Base-by-base conservation (phyloP, 1,139 yeast species). In the Ogataea hybrid region DNA sequence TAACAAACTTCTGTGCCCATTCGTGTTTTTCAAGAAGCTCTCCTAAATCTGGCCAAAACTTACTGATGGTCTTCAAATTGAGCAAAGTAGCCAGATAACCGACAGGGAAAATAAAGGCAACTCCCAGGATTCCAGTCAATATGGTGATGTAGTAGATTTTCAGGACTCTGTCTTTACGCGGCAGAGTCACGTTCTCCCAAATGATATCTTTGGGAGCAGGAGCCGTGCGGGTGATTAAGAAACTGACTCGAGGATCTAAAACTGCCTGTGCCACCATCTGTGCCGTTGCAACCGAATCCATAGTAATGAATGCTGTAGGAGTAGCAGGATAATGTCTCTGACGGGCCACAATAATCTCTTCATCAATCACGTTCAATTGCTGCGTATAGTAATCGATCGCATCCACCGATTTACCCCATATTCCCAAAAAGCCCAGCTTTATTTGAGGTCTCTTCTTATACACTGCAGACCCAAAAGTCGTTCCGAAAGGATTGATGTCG, bases 221-320 rank as follows among this genome's bases (percentile, higher is more conserved):
- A 0, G 94, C 94, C 43, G 84, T 65, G 29, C 77, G 69, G 0
- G 86, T 83, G 47, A 84, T 81, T 43, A 84, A 67, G 52, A 79
- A 81, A 57, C 83, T 81, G 8, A 82, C 89, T 46, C 87, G 70
- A 6, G 92, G 92, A 56, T 84, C 92, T 42, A 84, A 62, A 0
- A 84, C 85, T 0, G 92, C 84, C 57, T 84, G 94, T 0, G 90
- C 92, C 3, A 87, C 85, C 87, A 84, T 83, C 62, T 84, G 94
- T 0, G 92, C 92, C 35, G 85, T 79, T 0, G 92, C 92, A 1
- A 84, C 92, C 0, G 88, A 79, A 50, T 83, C 88, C 92, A 84
- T 83, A 0, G 92, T 84, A 6, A 84, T 76, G 56, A 84, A 84
- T 0, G 92, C 92, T 8, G 87, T 77, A 8, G 87, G 81, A 0